These are phyloP conservation scores for Aspergillus campestris DNA, from an alignment of 495 filamentous ascomycete genomes.

Conservation along the genomic window DNA sequence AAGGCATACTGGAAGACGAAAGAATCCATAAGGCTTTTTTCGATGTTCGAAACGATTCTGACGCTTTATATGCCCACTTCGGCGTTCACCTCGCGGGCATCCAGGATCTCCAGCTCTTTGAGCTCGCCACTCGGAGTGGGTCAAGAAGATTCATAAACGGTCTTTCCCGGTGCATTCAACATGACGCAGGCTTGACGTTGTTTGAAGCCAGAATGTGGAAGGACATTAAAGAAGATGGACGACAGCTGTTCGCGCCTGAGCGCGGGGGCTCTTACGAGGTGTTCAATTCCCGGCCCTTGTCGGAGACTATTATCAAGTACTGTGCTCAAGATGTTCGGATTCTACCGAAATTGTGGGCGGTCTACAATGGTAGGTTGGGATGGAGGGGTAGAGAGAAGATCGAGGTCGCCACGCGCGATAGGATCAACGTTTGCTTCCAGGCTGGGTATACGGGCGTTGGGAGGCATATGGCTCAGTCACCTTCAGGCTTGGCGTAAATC, in stretches of 20 bases:
- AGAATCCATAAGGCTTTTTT: conserved; percentile 27
- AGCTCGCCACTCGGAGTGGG: conserved; percentile 29
- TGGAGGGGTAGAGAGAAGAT: conserved; percentile 16
- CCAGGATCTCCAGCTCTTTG: conserved; percentile 50
- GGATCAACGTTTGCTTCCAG: conserved; percentile 5
- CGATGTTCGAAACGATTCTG: conserved; percentile 42
- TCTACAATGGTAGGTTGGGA: conserved; percentile 19
- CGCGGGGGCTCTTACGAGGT: conserved; percentile 37
- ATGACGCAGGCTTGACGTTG: conserved; percentile 12
- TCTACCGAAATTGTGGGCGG: conserved; percentile 26
- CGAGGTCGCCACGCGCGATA: conserved; percentile 11
- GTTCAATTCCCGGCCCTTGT: conserved; percentile 39
- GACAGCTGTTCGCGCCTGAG: conserved; percentile 28
- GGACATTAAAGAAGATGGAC: conserved; percentile 30
- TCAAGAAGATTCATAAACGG: conserved; percentile 21
- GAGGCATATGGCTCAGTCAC: no score
- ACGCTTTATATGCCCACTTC: conserved; percentile 43
- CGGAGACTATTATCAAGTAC: conserved; percentile 31
- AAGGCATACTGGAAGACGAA: conserved; percentile 40
- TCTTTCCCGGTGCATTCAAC: conserved; percentile 37
- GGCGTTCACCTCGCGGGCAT: conserved; percentile 29
- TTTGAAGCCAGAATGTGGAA: conserved; percentile 20
- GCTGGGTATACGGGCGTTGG: no score
- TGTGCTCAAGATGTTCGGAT: conserved; percentile 40
- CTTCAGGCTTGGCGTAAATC: no score